These are phyloP conservation scores for Daldinia caldariorum DNA, from an alignment of 495 filamentous ascomycete species.

Conservation along the genomic window DNA sequence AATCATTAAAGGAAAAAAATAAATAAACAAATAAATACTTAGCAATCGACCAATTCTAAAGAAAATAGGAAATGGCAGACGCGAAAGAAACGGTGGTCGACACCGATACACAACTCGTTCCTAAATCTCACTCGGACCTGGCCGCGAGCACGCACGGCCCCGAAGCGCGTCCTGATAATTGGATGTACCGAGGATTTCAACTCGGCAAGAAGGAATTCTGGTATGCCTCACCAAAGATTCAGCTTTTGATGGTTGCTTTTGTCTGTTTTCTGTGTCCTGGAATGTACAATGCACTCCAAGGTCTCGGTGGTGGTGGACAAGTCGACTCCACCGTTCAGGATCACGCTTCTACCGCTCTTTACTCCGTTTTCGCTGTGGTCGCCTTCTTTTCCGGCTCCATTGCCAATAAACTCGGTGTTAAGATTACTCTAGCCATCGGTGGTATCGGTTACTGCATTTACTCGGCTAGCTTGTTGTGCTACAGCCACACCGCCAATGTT, in stretches of 20 bases:
- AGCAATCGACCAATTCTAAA: conserved; percentile 18
- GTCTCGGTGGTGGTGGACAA: conserved; percentile 80
- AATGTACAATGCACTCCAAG: conserved; percentile 81
- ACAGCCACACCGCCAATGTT: conserved; percentile 79
- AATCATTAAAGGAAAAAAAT: conserved; percentile 7
- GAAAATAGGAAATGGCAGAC: conserved; percentile 27
- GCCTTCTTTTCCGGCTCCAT: conserved; percentile 88
- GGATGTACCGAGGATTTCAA: conserved; percentile 75
- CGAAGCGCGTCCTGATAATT: conserved; percentile 55
- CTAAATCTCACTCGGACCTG: conserved; percentile 18
- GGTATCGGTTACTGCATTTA: conserved; percentile 91
- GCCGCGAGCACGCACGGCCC: conserved; percentile 17
- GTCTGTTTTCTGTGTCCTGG: conserved; percentile 93
- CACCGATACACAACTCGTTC: conserved; percentile 9
- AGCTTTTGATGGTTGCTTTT: conserved; percentile 79
- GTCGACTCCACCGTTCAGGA: conserved; percentile 69
- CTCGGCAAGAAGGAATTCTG: conserved; percentile 66
- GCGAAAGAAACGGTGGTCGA: conserved; percentile 19
- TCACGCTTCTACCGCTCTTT: conserved; percentile 64
- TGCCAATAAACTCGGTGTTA: conserved; percentile 79
- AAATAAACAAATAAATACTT: too few species aligned
- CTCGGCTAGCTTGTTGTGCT: conserved; percentile 78
- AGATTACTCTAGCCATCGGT: conserved; percentile 76
- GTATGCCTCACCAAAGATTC: conserved; percentile 79
- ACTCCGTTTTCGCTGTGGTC: conserved; percentile 85